Conservation (phyloP, 768 basidiomycete genomes). For the Lactifluus echinatus region DNA sequence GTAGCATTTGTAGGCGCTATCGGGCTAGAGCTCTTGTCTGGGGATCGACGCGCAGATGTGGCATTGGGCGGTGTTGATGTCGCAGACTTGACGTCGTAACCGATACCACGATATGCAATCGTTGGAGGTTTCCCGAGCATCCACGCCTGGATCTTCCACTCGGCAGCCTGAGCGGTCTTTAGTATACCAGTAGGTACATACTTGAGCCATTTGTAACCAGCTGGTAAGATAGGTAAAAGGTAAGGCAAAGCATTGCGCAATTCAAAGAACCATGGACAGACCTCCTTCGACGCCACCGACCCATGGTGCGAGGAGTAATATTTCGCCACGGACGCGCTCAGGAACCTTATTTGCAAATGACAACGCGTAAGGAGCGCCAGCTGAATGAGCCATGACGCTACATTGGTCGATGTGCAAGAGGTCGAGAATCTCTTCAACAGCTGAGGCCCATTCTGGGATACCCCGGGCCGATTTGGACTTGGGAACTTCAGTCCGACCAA, state of each 20-base stretch:
- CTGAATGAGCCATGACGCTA: constrained; percentile 91
- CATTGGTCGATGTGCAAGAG: constrained; percentile 67
- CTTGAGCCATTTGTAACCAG: constrained; percentile 92
- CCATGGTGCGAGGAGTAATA: constrained; percentile 93
- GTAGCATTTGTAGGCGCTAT: constrained; percentile 30
- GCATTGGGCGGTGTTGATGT: constrained; percentile 21
- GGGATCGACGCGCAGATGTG: constrained; percentile 7
- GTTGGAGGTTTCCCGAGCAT: constrained; percentile 94
- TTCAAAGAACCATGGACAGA: constrained; percentile 33
- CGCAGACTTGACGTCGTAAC: constrained; percentile 42
- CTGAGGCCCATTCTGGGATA: constrained; percentile 82
- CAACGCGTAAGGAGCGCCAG: constrained; percentile 90
- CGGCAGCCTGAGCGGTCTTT: constrained; percentile 92
- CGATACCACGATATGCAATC: constrained; percentile 77
- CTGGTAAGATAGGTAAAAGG: constrained; percentile 28
- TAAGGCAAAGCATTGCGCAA: constrained; percentile 11
- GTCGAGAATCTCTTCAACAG: constrained; percentile 88
- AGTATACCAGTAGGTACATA: constrained; percentile 90
- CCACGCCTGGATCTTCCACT: constrained; percentile 96
- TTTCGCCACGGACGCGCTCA: constrained; percentile 68
- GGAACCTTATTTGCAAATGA: constrained; percentile 74
- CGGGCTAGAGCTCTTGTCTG: constrained; percentile 12
- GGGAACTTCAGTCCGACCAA: constrained; percentile 73
- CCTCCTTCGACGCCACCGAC: constrained; percentile 85
- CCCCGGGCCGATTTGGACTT: constrained; percentile 62